Percentiles rank a stretch among this genome's conserved stretches.
Conservation (phyloP, 225 moss, liverwort and hornwort species). For the Straminergon stramineum region DNA sequence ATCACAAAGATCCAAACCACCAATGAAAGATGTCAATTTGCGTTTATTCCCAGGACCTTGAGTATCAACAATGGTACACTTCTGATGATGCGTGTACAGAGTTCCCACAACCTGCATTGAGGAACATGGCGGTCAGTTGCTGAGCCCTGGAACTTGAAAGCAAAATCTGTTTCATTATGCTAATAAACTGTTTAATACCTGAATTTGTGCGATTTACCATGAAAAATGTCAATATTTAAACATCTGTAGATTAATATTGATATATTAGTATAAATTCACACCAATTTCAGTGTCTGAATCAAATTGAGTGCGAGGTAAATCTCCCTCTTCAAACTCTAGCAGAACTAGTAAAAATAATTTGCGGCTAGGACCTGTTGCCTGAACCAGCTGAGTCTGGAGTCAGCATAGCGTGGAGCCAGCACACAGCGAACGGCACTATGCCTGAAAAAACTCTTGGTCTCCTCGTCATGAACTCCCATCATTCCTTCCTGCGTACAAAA, state of each 20-base stretch:
- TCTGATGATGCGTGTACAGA: slow-evolving; percentile 87
- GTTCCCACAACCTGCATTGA: slow-evolving; percentile 72
- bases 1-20: slow-evolving; percentile 87
- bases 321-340: slow-evolving; percentile 46
- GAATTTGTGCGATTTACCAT: neutral
- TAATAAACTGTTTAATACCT: too few relatives aligned
- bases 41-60: slow-evolving; percentile 62
- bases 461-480: slow-evolving; percentile 85
- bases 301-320: slow-evolving; percentile 27
- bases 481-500: slow-evolving; percentile 41
- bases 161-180: neutral
- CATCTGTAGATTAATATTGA: neutral
- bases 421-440: slow-evolving; percentile 62
- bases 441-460: slow-evolving; percentile 60
- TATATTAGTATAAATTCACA: neutral
- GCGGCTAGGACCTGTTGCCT: slow-evolving; percentile 53
- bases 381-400: slow-evolving; percentile 80
- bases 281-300: neutral
- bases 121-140: neutral
- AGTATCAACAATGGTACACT: slow-evolving; percentile 53
- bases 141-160: neutral
- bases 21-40: slow-evolving; percentile 64
- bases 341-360: neutral
- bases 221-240: neutral
- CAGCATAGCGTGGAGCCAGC: slow-evolving; percentile 72